These are phyloP conservation scores for Boletus smithii DNA, from an alignment of 1,284 basidiomycete species.

Conservation along the genomic window DNA sequence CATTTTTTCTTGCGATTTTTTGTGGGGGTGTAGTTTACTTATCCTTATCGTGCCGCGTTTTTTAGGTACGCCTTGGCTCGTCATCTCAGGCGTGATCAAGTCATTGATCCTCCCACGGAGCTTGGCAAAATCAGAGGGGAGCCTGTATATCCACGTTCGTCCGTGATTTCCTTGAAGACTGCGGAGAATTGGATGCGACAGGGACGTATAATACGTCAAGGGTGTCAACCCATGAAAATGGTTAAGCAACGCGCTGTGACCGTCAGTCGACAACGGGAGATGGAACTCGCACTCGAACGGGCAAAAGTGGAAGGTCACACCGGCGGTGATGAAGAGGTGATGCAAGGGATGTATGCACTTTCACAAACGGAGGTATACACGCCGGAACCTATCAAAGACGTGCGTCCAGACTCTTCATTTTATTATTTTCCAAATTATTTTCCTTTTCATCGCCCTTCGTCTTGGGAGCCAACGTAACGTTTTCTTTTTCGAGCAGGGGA, in stretches of 20 bases:
- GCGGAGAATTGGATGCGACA: slow-evolving; percentile 94
- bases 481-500: slow-evolving; percentile 56
- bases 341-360: slow-evolving; percentile 86
- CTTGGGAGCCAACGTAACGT: slow-evolving; percentile 11
- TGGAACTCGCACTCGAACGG: slow-evolving; percentile 65
- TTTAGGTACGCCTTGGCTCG: slow-evolving; percentile 83
- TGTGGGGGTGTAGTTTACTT: slow-evolving; percentile 5
- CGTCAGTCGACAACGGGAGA: slow-evolving; percentile 75
- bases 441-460: neutral
- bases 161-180: slow-evolving; percentile 83
- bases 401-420: slow-evolving; percentile 46
- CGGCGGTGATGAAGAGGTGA: slow-evolving; percentile 53
- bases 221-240: slow-evolving; percentile 86
- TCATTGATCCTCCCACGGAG: slow-evolving; percentile 80
- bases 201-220: slow-evolving; percentile 71
- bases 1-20: slow-evolving; percentile 8
- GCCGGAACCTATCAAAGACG: slow-evolving; percentile 80
- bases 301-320: slow-evolving; percentile 37
- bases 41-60: neutral
- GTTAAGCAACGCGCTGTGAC: slow-evolving; percentile 87
- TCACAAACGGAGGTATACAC: slow-evolving; percentile 83
- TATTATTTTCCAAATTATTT: neutral
- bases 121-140: slow-evolving; percentile 93
- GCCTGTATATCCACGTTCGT: slow-evolving; percentile 84
- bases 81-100: slow-evolving; percentile 87